Conservation (phyloP, 768 basidiomycete genomes). For the Pleurotus sapidus region DNA sequence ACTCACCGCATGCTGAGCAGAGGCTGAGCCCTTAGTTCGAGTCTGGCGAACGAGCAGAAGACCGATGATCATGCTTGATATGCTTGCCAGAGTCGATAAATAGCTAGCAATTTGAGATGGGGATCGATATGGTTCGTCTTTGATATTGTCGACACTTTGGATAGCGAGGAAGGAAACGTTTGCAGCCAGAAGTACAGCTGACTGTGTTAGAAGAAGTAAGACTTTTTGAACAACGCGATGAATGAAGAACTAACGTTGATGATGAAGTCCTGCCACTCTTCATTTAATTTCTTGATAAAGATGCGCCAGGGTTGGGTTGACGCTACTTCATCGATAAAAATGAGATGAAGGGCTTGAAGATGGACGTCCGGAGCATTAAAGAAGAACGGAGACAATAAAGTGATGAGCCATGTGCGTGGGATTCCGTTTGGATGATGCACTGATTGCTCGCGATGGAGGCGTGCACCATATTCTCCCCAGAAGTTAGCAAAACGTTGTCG, state of each 20-base stretch:
- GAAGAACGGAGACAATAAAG: conserved; percentile 31
- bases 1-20: conserved; percentile 29
- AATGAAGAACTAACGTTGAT: conserved; percentile 31
- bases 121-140: conserved; percentile 11
- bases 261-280: conserved; percentile 38
- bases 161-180: conserved; percentile 50
- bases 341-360: conserved; percentile 34
- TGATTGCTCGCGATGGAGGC: conserved; percentile 30
- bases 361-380: conserved; percentile 44
- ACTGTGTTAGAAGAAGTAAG: conserved; percentile 23
- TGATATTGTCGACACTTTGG: conserved; percentile 27
- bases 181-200: conserved; percentile 43
- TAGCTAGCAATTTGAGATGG: conserved; percentile 38
- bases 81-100: conserved; percentile 36
- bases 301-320: conserved; percentile 33
- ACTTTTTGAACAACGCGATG: neutral
- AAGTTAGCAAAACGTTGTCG: conserved; percentile 35
- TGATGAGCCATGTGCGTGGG: conserved; percentile 26
- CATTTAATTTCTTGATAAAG: conserved; percentile 31
- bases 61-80: conserved; percentile 41
- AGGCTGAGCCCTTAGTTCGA: conserved; percentile 25
- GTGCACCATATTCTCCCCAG: conserved; percentile 39
- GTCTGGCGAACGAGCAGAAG: conserved; percentile 40
- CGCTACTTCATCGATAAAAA: conserved; percentile 45
- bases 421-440: neutral